Base-by-base conservation (phyloP, 805 yeast genomes). In the Cyberlindnera japonica region DNA sequence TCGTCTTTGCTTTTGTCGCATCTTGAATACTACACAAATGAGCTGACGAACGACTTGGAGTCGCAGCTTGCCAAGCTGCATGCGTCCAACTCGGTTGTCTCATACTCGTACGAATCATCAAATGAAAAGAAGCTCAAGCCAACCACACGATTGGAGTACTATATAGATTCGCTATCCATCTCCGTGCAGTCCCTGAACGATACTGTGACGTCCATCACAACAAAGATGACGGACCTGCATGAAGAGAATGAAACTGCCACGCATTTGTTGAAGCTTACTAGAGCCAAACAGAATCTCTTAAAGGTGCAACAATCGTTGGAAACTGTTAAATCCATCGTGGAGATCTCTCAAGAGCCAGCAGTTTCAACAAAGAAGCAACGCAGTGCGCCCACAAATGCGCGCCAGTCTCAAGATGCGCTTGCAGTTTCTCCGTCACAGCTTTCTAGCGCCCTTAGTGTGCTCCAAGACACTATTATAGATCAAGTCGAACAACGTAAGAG, bases 91-190 rank as follows among this genome's bases (percentile, higher is more conserved):
- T 70, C 73, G n/a, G 63, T 71, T 18, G 67, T 74, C 10, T 69
- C 77, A 1, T 67, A 67, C 34, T 61, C 72, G 0, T 59, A 60
- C 26, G 52, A 44, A 12, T 39, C 40, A 3, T 45, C 45, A 10
- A 42, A 55, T 12, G 51, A 56, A 29, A 59, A 61, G n/a, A 50
- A 51, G 13, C 43, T 63, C 17, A 53, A 57, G 21, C 73, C 75
- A 8, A 69, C 77, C 1, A 74, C 83, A 9, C 68, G 86, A 44
- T 61, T 83, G 34, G 83, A 81, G 48, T 82, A 82, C 57, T 82
- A 81, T 54, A 62, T 79, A 31, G 83, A 79, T 32, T 74, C 81
- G 1, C 59, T 83, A 34, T 69, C 75, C 13, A 74, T 77, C 38
- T 73, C 87, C 0, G 74, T 81, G 18, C 67, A 73, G 31, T 68